Percentiles rank a stretch among this genome's conserved stretches.
Conservation (phyloP, 1,284 basidiomycete genomes). For the Peniophora sp. region DNA sequence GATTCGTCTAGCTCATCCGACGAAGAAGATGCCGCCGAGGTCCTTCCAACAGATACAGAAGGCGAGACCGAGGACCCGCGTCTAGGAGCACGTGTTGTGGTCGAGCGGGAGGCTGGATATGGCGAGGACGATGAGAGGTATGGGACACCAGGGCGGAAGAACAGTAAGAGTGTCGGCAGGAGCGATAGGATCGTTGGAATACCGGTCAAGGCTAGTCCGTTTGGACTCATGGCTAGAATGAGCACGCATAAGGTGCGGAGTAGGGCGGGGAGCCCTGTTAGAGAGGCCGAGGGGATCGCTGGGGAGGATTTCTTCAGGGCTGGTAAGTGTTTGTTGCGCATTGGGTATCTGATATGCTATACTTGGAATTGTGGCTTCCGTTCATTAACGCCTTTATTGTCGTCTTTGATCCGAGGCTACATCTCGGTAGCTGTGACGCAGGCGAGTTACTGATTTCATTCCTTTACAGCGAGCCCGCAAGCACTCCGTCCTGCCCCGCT, state of each 20-base stretch:
- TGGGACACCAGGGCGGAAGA: constrained; percentile 9
- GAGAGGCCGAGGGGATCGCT: constrained; percentile 45
- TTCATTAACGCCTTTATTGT: not conserved
- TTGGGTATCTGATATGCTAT: not conserved
- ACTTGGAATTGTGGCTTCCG: not conserved
- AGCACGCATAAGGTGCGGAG: constrained; percentile 31
- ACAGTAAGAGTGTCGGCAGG: constrained; percentile 4
- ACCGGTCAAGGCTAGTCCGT: constrained; percentile 54
- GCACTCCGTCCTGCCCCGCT: constrained; percentile 27
- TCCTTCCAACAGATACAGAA: no score
- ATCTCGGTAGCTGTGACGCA: no score
- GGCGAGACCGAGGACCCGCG: no score
- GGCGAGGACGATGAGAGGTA: constrained; percentile 1
- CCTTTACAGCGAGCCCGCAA: not conserved
- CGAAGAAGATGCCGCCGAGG: no score
- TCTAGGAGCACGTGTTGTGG: constrained; percentile 3
- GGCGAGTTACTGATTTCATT: no score
- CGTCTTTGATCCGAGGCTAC: not conserved
- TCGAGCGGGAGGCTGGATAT: constrained; percentile 6
- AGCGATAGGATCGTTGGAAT: constrained; percentile 34
- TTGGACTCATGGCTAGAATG: constrained; percentile 62
- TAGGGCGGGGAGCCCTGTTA: constrained; percentile 18
- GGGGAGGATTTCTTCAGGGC: constrained; percentile 56
- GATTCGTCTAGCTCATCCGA: no score
- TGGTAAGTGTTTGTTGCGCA: no score